These are phyloP conservation scores for Cnidoscolus chayamansa DNA, from an alignment of 441 rosid genomes.

Conservation along the genomic window DNA sequence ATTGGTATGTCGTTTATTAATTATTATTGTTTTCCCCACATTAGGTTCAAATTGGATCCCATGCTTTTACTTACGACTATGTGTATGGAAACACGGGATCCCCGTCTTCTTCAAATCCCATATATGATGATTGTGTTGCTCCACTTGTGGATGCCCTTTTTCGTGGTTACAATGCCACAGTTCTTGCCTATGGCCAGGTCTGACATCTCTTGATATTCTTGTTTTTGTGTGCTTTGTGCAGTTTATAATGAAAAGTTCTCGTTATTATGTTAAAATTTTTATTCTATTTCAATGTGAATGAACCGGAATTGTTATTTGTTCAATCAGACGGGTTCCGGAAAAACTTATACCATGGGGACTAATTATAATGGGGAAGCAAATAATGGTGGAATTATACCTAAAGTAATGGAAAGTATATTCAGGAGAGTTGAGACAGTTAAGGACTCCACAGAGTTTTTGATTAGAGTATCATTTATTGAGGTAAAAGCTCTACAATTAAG, in stretches of 20 bases:
- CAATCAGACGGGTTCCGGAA: slow-evolving; percentile 85
- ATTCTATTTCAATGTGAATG: no score
- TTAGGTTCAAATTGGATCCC: slow-evolving; percentile 87
- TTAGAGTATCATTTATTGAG: slow-evolving; percentile 94
- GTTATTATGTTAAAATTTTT: neutral
- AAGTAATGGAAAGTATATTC: slow-evolving; percentile 81
- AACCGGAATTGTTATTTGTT: neutral
- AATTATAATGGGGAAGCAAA: slow-evolving; percentile 67
- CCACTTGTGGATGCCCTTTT: slow-evolving; percentile 84
- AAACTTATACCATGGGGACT: slow-evolving; percentile 97
- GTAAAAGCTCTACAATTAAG: slow-evolving; percentile 29
- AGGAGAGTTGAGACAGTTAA: slow-evolving; percentile 44
- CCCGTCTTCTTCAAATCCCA: slow-evolving; percentile 35
- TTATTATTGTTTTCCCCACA: no score
- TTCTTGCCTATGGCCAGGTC: slow-evolving; percentile 98
- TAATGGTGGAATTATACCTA: slow-evolving; percentile 68
- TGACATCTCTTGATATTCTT: neutral
- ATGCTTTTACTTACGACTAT: slow-evolving; percentile 72
- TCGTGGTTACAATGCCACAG: slow-evolving; percentile 88
- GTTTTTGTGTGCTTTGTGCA: neutral
- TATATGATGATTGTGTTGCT: slow-evolving; percentile 72
- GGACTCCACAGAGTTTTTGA: slow-evolving; percentile 59
- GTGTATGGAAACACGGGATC: slow-evolving; percentile 60
- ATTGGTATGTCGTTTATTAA: neutral
- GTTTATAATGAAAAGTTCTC: neutral